phyloP scores from a whole-genome alignment of 306 rosid genomes.

The Corylus avellana region DNA sequence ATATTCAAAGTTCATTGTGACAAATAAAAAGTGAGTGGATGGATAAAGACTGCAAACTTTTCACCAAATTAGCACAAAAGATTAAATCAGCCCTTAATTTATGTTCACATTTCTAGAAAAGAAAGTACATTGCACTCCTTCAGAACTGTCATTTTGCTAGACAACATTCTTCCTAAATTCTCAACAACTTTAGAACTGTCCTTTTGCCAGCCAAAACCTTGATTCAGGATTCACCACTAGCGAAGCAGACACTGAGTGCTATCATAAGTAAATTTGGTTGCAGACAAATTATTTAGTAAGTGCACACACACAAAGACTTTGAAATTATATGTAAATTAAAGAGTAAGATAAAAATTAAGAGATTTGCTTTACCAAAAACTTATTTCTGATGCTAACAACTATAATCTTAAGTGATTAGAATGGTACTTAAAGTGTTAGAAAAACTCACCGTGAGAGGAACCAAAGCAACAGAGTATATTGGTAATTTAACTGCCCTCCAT shows the following conservation, averaged over 20 bases:
- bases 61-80: background rate
- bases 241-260: background rate
- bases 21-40: background rate
- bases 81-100: background rate
- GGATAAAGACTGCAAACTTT: background rate
- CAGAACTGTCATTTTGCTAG: too few relatives aligned
- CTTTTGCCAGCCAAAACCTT: constrained; percentile 1
- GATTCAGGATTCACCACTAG: background rate
- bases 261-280: background rate
- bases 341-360: background rate
- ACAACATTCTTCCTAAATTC: background rate
- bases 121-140: background rate
- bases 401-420: background rate
- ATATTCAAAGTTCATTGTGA: background rate
- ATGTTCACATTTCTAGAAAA: background rate
- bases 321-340: background rate
- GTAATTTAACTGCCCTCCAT: constrained; percentile 89
- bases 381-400: background rate
- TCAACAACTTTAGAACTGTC: background rate
- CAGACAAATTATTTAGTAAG: background rate
- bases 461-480: constrained; percentile 85
- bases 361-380: background rate
- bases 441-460: constrained; percentile 83
- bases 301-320: background rate
- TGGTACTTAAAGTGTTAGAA: background rate